Base-by-base conservation (phyloP, 2,329 filamentous ascomycete genomes). In the Blastomyces emzantsi region DNA sequence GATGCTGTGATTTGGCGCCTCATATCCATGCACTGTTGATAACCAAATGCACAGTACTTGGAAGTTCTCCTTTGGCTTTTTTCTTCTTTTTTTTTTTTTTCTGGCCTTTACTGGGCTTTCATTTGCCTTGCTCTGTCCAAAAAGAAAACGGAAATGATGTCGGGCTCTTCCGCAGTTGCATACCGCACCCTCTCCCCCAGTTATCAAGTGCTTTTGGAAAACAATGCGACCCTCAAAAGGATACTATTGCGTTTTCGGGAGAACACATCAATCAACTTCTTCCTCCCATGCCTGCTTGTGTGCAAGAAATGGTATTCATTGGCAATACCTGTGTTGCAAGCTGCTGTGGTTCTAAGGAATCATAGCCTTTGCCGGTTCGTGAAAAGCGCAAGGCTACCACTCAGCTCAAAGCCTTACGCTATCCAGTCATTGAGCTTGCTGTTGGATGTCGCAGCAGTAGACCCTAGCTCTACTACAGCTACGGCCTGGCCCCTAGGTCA, bases 401-500 rank as follows among this genome's bases (percentile, higher is more conserved):
- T 17, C 4, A 43, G 41, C 17, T 51, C 52, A 25, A 54, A 17
- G 7, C 5, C n/a, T 17, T 60, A n/a, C n/a, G 28, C 43, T 28
- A 55, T 62, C 8, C 56, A 60, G 51, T 63, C 64, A 2, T 36
- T 65, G 13, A 65, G 61, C 41, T 39, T 65, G 52, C 54, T 47
- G 6, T 17, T 65, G 17, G 17, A 30, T 41, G 15, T 57, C 52
- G 17, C n/a, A 9, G 6, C 9, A 39, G 47, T 33, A 30, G 54
- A 30, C 30, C 9, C 22, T 15, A 3, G 6, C 11, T 11, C 54
- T 36, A 57, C 36, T n/a, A 22, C 41, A 8, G 19, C 45, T 39
- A 15, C 36, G 7, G 30, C 17, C 28, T 30, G 36, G 43, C 25
- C 3, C 33, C 33, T 52, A 11, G 62, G 17, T 17, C 5, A 22